Base-by-base conservation (phyloP, 1,284 basidiomycete species). In the Pseudozyma sp. region DNA sequence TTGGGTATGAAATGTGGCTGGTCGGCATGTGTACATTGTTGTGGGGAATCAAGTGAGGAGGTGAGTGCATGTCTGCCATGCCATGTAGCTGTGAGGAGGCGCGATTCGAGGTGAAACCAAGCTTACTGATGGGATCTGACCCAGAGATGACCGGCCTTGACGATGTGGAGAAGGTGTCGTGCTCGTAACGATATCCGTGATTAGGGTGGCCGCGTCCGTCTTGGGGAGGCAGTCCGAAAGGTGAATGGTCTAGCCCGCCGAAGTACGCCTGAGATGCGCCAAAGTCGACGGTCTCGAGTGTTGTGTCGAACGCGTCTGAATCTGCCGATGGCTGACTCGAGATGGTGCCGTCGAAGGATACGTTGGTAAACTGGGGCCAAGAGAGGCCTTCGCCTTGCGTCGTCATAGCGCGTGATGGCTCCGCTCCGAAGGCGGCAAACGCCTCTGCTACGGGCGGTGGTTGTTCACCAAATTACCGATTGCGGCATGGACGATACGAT, bases 61-160 rank as follows among this genome's bases (percentile, higher is more conserved):
- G 35, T 14, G 34, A 8, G 31, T 47, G 29, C 16, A 16, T 1
- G 13, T 46, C 24, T 13, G 29, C 6, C 9, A 16, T 42, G 53
- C 56, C 48, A n/a, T 42, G 16, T 42, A 13, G 13, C 29, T 39
- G 60, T 11, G 44, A 16, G 8, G 39, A 59, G 17, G 52, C 16
- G 39, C 56, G 61, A 29, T 50, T 52, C 1, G 60, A 63, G 7
- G 60, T 39, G 37, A 63, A 55, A 5, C 60, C 61, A 10, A 69
- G 60, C 33, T 63, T 60, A 49, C 61, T 69, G 52, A 69, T 58
- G 5, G 67, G 67, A 51, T 69, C 67, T 5, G 52, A n/a, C 1
- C 61, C 60, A 13, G 67, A 69, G 0, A 64, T 29, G 13, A 56
- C 48, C 9, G 53, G 24, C 10, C 45, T 49, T 9, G 64, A 40